phyloP scores from a whole-genome alignment of 2,329 filamentous ascomycete species.

The Piedraia hortae region DNA sequence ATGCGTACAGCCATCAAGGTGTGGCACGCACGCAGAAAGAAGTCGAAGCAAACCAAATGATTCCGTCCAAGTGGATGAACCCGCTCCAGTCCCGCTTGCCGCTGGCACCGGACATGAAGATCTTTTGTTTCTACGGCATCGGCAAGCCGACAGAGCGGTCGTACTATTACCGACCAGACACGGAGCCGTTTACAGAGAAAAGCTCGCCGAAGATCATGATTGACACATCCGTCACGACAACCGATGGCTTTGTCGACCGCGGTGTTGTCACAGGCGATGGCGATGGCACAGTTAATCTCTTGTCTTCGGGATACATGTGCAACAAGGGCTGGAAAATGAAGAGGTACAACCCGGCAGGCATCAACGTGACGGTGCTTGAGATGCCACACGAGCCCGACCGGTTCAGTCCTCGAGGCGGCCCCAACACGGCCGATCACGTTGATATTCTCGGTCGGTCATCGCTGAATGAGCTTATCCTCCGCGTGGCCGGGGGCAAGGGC shows the following conservation, averaged over 20 bases:
- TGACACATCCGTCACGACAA: constrained; percentile 39
- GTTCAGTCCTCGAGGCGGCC: constrained; percentile 53
- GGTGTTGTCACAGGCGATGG: constrained; percentile 91
- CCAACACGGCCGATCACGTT: constrained; percentile 63
- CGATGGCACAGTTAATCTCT: constrained; percentile 81
- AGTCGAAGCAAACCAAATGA: constrained; percentile 36
- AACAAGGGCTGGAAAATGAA: constrained; percentile 81
- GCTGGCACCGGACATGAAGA: constrained; percentile 64
- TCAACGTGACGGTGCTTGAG: constrained; percentile 62
- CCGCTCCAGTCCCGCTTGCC: constrained; percentile 73
- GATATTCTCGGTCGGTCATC: constrained; percentile 77
- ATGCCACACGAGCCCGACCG: constrained; percentile 92
- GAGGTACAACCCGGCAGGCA: constrained; percentile 68
- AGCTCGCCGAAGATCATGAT: constrained; percentile 36
- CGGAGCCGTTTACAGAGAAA: constrained; percentile 28
- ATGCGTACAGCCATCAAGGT: constrained; percentile 68
- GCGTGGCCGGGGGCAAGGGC: constrained; percentile 64
- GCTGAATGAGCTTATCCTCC: constrained; percentile 70
- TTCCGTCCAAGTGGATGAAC: constrained; percentile 66
- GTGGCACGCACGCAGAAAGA: constrained; percentile 54
- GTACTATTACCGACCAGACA: constrained; percentile 66
- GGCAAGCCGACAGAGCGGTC: constrained; percentile 80
- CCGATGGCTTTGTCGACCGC: constrained; percentile 38
- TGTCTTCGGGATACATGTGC: constrained; percentile 91
- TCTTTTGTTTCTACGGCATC: constrained; percentile 92